These are phyloP conservation scores for Cyberlindnera mycetangii DNA, from an alignment of 805 yeast species.

Conservation along the genomic window DNA sequence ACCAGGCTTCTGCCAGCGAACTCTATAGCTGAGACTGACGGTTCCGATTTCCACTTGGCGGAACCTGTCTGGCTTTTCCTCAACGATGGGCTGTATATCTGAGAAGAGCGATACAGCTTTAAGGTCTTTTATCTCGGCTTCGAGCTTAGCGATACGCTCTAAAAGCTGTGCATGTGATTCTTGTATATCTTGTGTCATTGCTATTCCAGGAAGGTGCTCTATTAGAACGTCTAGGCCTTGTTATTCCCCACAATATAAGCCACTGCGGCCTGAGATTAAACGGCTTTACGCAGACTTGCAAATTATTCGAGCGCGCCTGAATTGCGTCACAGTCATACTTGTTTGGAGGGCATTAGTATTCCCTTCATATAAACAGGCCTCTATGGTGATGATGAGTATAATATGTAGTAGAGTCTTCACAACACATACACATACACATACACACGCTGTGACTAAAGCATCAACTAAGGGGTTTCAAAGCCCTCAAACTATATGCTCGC, in stretches of 20 bases:
- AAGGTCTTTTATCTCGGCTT: constrained; percentile 23
- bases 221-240: too few species aligned
- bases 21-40: constrained; percentile 18
- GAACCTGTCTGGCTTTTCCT: constrained; percentile 19
- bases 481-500: too few species aligned
- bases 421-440: too few species aligned
- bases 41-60: constrained; percentile 20
- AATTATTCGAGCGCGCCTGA: neutral
- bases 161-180: constrained; percentile 7
- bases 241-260: too few species aligned
- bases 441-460: too few species aligned
- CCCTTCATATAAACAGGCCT: too few species aligned
- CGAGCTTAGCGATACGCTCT: constrained; percentile 17
- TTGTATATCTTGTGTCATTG: constrained; percentile 2
- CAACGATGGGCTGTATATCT: constrained; percentile 25
- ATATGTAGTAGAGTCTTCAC: too few species aligned
- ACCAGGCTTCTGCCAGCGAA: constrained; percentile 17
- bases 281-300: too few species aligned
- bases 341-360: too few species aligned
- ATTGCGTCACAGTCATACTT: neutral
- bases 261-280: too few species aligned
- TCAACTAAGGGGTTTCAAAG: too few species aligned
- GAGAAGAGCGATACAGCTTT: constrained; percentile 25
- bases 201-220: neutral
- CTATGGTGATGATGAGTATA: too few species aligned